These are phyloP conservation scores for Sordariomycetes sp. DNA, from an alignment of 2,329 filamentous ascomycete species.

Conservation along the genomic window DNA sequence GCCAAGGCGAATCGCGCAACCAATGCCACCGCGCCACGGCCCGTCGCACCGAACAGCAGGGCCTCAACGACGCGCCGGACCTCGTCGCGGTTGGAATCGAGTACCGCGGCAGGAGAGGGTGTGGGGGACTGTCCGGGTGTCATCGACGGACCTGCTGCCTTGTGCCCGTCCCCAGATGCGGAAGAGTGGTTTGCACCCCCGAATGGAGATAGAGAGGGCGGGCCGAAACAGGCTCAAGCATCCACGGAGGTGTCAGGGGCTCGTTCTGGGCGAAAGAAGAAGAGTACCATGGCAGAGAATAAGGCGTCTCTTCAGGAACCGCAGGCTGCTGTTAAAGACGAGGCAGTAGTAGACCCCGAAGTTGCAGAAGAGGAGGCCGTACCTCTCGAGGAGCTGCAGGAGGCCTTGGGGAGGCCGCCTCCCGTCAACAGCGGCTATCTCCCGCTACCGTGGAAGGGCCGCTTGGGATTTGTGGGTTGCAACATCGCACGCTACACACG, in stretches of 20 bases:
- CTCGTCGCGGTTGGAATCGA: background rate
- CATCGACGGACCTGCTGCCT: background rate
- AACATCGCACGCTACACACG: background rate
- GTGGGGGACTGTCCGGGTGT: background rate
- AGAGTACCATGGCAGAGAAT: background rate
- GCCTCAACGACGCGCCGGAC: background rate
- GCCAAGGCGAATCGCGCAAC: background rate
- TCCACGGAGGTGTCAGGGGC: background rate
- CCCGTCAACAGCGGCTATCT: constrained; percentile 75
- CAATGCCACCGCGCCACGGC: background rate
- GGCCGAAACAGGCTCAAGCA: background rate
- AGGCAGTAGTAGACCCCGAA: constrained; percentile 5
- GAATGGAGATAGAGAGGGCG: background rate
- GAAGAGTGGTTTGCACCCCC: background rate
- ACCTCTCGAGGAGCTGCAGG: constrained; percentile 6
- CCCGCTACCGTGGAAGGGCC: constrained; percentile 82
- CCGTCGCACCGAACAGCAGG: background rate
- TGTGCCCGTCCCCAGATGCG: background rate
- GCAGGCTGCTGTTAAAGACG: background rate
- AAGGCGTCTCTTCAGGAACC: background rate
- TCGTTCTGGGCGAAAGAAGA: background rate
- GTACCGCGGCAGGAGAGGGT: background rate
- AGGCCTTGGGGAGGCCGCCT: constrained; percentile 43
- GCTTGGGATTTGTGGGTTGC: constrained; percentile 71
- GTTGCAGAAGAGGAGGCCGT: constrained; percentile 12